Evolutionary conservation across 768 basidiomycete species (phyloP).

Genomic region (Auricularia auricula-judae): DNA sequence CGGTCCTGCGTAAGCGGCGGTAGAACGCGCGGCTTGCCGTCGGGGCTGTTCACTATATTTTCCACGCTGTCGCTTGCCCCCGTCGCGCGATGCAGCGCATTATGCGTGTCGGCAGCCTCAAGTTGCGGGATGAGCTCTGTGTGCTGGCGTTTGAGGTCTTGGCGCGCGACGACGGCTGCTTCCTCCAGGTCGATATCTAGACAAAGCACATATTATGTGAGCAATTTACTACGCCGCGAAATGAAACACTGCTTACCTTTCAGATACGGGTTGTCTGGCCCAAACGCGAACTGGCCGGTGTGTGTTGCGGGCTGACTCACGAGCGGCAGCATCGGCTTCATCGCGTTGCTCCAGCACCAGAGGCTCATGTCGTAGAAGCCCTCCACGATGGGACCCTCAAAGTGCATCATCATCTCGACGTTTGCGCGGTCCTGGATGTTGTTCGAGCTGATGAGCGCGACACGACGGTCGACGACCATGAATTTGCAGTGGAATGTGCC

Average conservation of each 20-base stretch:
- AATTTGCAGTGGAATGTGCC: slow-evolving; percentile 69
- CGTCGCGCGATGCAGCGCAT: not conserved
- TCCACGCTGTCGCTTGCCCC: not conserved
- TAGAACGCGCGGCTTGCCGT: not conserved
- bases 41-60: not conserved
- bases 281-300: slow-evolving; percentile 30
- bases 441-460: slow-evolving; percentile 54
- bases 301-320: slow-evolving; percentile 21
- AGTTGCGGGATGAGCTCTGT: slow-evolving; percentile 9
- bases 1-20: not conserved
- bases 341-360: slow-evolving; percentile 43
- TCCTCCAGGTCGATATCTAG: slow-evolving; percentile 28
- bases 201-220: too few relatives aligned
- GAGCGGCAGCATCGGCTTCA: slow-evolving; percentile 36
- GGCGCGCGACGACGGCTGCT: slow-evolving; percentile 27
- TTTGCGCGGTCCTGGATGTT: slow-evolving; percentile 53
- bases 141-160: slow-evolving; percentile 21
- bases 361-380: slow-evolving; percentile 60
- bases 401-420: slow-evolving; percentile 49
- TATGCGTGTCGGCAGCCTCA: not conserved
- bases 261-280: slow-evolving; percentile 19
- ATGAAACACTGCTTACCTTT: slow-evolving; percentile 9
- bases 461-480: slow-evolving; percentile 56
- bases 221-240: slow-evolving; percentile 10
- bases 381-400: slow-evolving; percentile 62